These are phyloP conservation scores for Arthrinium phaeospermum DNA, from an alignment of 2,329 filamentous ascomycete genomes.

Conservation along the genomic window DNA sequence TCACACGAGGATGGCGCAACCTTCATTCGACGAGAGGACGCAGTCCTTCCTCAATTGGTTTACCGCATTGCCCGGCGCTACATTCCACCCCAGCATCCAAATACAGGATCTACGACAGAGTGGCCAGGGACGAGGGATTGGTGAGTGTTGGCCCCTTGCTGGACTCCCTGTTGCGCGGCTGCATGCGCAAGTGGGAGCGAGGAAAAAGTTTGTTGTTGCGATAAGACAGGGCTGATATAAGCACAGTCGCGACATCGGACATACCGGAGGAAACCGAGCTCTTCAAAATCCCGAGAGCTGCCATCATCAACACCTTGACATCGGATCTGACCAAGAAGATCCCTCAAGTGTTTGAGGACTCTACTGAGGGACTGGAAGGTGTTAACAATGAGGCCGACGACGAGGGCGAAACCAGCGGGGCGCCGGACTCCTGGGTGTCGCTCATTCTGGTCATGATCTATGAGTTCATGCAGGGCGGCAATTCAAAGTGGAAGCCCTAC, in stretches of 20 bases:
- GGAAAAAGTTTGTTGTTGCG: not conserved
- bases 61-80: constrained; percentile 54
- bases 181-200: not conserved
- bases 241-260: constrained; percentile 70
- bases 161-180: not conserved
- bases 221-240: constrained; percentile 17
- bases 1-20: constrained; percentile 9
- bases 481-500: constrained; percentile 78
- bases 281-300: constrained; percentile 77
- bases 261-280: constrained; percentile 78
- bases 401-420: constrained; percentile 38
- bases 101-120: constrained; percentile 58
- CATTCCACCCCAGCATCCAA: constrained; percentile 57
- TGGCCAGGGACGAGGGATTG: constrained; percentile 60
- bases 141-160: constrained; percentile 38
- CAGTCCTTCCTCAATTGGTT: constrained; percentile 61
- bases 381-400: constrained; percentile 46
- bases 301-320: constrained; percentile 75
- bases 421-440: constrained; percentile 59
- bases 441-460: constrained; percentile 82
- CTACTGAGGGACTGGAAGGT: constrained; percentile 40
- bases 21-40: constrained; percentile 49
- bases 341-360: constrained; percentile 56
- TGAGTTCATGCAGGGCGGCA: constrained; percentile 65
- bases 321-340: constrained; percentile 68